phyloP scores from a whole-genome alignment of 257 asterid genomes.

The Solanum virginianum region DNA sequence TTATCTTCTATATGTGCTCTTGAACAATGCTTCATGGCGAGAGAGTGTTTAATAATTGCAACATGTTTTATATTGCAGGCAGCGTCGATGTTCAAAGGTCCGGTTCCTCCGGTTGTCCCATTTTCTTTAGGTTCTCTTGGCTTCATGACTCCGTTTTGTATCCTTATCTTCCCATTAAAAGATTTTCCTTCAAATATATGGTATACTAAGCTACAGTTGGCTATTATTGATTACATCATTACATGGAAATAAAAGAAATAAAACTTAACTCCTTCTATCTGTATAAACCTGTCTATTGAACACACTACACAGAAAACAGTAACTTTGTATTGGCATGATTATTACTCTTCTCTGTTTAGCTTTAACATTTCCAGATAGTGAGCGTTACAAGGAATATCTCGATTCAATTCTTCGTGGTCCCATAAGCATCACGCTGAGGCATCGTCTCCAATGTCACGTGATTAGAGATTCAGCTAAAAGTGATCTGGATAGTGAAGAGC shows the following conservation, averaged over 20 bases:
- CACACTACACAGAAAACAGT: background rate
- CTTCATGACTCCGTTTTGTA: constrained; percentile 96
- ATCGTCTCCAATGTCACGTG: constrained; percentile 86
- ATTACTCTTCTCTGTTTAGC: constrained; percentile 8
- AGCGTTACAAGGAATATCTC: constrained; percentile 64
- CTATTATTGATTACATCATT: background rate
- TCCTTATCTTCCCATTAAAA: constrained; percentile 25
- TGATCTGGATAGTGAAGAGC: constrained; percentile 75
- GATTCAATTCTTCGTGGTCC: constrained; percentile 66
- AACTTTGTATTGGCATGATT: background rate
- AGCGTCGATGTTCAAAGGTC: constrained; percentile 97
- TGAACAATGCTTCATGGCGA: background rate
- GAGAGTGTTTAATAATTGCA: background rate
- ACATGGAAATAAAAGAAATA: background rate
- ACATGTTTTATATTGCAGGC: constrained; percentile 46
- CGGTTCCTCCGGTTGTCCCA: constrained; percentile 95
- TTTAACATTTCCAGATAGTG: constrained; percentile 70
- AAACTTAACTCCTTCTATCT: background rate
- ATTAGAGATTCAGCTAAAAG: constrained; percentile 73
- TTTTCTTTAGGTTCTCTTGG: constrained; percentile 98
- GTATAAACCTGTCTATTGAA: background rate
- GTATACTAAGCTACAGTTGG: background rate
- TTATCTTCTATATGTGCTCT: background rate
- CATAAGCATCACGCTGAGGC: constrained; percentile 73
- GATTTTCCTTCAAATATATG: background rate